Conservation (phyloP, 306 rosid species). For the Leucaena leucocephala region DNA sequence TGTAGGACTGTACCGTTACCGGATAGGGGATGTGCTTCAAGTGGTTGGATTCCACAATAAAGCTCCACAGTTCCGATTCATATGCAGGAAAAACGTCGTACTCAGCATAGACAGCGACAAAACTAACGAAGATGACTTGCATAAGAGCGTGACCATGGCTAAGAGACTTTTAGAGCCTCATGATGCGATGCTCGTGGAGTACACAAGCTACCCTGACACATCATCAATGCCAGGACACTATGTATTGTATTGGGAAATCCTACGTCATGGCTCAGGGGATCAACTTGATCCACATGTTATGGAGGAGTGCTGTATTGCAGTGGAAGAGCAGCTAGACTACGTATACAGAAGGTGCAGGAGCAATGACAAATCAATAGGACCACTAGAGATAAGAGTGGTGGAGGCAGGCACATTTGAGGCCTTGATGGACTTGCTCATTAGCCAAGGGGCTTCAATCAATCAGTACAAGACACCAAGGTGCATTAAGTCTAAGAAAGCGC, state of each 20-base stretch:
- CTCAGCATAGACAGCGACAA: slow-evolving; percentile 87
- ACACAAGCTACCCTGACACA: slow-evolving; percentile 81
- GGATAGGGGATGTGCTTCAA: slow-evolving; percentile 83
- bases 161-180: slow-evolving; percentile 67
- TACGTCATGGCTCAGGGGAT: slow-evolving; percentile 33
- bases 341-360: slow-evolving; percentile 70
- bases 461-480: slow-evolving; percentile 95
- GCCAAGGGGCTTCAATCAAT: slow-evolving; percentile 82
- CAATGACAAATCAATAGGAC: slow-evolving; percentile 69
- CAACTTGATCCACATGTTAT: slow-evolving; percentile 47
- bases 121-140: slow-evolving; percentile 82
- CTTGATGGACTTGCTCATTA: slow-evolving; percentile 76
- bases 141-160: slow-evolving; percentile 63
- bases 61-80: slow-evolving; percentile 85
- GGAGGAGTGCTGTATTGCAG: slow-evolving; percentile 77
- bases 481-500: slow-evolving; percentile 67
- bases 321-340: slow-evolving; percentile 81
- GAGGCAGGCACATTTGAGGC: slow-evolving; percentile 76
- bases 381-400: slow-evolving; percentile 87
- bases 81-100: slow-evolving; percentile 78
- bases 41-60: slow-evolving; percentile 76
- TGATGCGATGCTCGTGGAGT: slow-evolving; percentile 70
- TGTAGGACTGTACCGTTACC: slow-evolving; percentile 74
- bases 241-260: slow-evolving; percentile 84
- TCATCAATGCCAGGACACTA: slow-evolving; percentile 79